Base-by-base conservation (phyloP, 441 rosid genomes). In the Rhodomyrtus psidioides region DNA sequence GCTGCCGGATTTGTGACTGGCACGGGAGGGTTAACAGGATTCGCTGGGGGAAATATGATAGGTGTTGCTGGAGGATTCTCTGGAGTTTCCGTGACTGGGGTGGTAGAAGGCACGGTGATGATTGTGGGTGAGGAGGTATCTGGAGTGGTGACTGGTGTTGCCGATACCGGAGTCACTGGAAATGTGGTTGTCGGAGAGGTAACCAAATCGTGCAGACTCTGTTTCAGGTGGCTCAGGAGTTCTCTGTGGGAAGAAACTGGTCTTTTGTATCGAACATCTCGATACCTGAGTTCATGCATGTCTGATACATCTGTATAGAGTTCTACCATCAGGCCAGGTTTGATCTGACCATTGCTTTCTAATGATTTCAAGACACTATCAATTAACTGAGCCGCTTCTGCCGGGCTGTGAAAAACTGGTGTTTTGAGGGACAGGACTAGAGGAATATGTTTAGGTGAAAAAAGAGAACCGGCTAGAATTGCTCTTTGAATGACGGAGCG, bases 71-170 rank as follows among this genome's bases (percentile, higher is more conserved):
- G 93, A 83, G 49, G 82, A 53, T 82, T 34, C 39, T 54, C 79
- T 85, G 60, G 57, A 7, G 87, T 83, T 13, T n/a, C 65, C 10
- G 42, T 60, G 82, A 53, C 81, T 27, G 93, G 87, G 79, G 44
- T 76, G 23, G 91, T 87, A 30, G 91, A 62, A 46, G 95, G 95
- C 76, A 93, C 92, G 0, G 94, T 95, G 86, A 94, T 90, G 24
- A 91, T 74, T 26, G 89, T 90, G 34, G 95, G 94, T 4, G 93
- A 75, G 19, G 84, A 13, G 27, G 60, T 90, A 75, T 90, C 85
- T 42, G 91, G 84, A 76, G 88, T 23, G 56, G 79, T 88, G 62
- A 90, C 87, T 30, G 93, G 90, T 12, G 93, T 90, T 4, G 94
- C 87, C 58, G 94, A 57, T 62, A 86, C 70, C 5, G 95, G 94